Percentiles rank a stretch among this genome's conserved stretches.
Conservation (phyloP, 1,284 basidiomycete species). For the Rhodotorula sp. region DNA sequence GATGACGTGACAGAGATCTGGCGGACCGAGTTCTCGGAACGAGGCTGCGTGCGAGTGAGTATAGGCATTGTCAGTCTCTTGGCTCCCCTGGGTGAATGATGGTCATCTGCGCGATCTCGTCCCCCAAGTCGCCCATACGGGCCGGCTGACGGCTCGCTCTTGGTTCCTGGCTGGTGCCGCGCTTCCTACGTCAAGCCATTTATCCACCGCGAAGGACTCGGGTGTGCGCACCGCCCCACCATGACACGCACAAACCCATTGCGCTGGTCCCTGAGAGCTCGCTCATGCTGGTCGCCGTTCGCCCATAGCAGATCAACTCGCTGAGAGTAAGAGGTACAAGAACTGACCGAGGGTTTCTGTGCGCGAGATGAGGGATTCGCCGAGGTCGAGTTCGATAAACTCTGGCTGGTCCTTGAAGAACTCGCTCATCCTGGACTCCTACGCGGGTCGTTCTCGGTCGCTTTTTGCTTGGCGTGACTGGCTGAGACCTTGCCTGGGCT, state of each 20-base stretch:
- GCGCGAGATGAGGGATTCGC: slow-evolving; percentile 81
- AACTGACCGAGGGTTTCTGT: slow-evolving; percentile 85
- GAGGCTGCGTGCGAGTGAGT: slow-evolving; percentile 59
- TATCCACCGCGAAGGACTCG: background rate
- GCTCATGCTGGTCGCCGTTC: background rate
- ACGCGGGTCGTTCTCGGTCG: no score
- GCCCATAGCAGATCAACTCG: background rate
- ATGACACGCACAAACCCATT: no score
- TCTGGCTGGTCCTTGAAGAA: slow-evolving; percentile 61
- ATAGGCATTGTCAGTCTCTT: no score
- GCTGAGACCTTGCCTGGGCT: no score
- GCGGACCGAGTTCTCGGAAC: slow-evolving; percentile 94
- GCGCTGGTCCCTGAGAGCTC: no score
- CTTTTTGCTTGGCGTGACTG: no score
- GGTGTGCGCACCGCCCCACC: background rate
- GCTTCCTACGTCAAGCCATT: no score
- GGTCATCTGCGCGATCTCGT: no score
- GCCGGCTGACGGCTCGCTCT: no score
- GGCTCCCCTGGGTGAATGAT: no score
- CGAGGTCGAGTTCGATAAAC: slow-evolving; percentile 77
- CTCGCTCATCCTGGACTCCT: slow-evolving; percentile 20
- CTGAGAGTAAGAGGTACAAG: background rate
- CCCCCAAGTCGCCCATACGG: no score
- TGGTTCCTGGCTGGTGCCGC: no score
- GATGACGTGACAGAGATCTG: slow-evolving; percentile 92